Evolutionary conservation across 75 land plant species (phyloP).

Genomic region (Pinus albicaulis): DNA sequence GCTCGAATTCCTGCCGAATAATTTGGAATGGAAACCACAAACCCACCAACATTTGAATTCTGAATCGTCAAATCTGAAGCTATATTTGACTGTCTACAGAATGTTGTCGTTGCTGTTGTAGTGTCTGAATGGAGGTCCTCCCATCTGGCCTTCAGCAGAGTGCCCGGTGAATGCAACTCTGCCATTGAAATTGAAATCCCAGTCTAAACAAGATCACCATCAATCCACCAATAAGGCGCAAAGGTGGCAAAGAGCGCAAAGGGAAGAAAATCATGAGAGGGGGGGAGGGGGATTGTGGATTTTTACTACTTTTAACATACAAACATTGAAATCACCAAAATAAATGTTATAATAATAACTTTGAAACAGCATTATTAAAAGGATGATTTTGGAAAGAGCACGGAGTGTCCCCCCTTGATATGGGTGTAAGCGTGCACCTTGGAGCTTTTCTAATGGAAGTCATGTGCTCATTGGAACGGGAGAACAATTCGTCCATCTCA

Average conservation of each 20-base stretch:
- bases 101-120: background rate
- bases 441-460: conserved; percentile 5
- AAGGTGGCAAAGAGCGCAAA: conserved; percentile 5
- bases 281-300: background rate
- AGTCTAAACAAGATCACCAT: too few species aligned
- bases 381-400: conserved; percentile 8
- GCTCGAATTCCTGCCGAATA: conserved; percentile 7
- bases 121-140: background rate
- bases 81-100: conserved; percentile 7
- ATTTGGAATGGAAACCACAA: conserved; percentile 9
- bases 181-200: conserved; percentile 4
- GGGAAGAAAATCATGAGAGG: background rate
- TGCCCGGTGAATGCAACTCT: conserved; percentile 4
- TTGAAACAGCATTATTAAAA: conserved; percentile 9
- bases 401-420: conserved; percentile 14
- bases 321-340: background rate
- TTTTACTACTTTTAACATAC: background rate
- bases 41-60: conserved; percentile 9
- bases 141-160: conserved; percentile 1
- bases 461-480: conserved; percentile 7
- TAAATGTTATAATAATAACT: background rate
- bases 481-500: background rate
- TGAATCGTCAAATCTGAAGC: conserved; percentile 2
- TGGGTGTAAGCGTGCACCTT: conserved; percentile 10
- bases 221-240: background rate